These are phyloP conservation scores for Ceratobasidium sp. DNA, from an alignment of 1,284 basidiomycete genomes.

Conservation along the genomic window DNA sequence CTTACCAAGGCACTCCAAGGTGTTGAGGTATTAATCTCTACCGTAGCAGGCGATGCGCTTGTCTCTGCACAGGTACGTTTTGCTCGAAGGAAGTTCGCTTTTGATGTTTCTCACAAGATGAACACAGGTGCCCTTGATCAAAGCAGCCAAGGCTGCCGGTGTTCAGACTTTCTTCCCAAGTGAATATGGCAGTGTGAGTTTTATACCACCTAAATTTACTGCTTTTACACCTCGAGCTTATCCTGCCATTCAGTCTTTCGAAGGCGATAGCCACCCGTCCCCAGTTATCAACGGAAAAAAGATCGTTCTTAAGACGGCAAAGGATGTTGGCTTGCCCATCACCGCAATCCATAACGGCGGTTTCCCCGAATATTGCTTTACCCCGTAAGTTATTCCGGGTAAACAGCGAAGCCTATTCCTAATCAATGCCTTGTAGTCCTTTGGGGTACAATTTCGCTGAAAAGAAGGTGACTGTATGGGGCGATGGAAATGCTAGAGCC, in stretches of 20 bases:
- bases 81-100: not conserved
- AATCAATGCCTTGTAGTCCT: not conserved
- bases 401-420: not conserved
- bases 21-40: constrained; percentile 28
- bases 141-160: constrained; percentile 34
- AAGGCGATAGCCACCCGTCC: no score
- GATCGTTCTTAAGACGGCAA: constrained; percentile 22
- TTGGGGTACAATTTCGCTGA: constrained; percentile 30
- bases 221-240: not conserved
- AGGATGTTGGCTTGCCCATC: constrained; percentile 29
- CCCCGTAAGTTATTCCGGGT: constrained; percentile 17
- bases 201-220: not conserved
- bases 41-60: constrained; percentile 1
- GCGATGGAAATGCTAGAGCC: constrained; percentile 26
- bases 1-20: constrained; percentile 30
- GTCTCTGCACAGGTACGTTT: constrained; percentile 19
- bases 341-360: constrained; percentile 14
- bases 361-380: constrained; percentile 42
- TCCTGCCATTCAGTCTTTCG: no score
- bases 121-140: constrained; percentile 26
- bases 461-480: constrained; percentile 36
- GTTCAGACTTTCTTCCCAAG: constrained; percentile 32
- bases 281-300: constrained; percentile 28
- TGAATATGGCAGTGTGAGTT: constrained; percentile 36
- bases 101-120: no score